Evolutionary conservation across 345 rosid species (phyloP).

Genomic region (Eucalyptus albens): DNA sequence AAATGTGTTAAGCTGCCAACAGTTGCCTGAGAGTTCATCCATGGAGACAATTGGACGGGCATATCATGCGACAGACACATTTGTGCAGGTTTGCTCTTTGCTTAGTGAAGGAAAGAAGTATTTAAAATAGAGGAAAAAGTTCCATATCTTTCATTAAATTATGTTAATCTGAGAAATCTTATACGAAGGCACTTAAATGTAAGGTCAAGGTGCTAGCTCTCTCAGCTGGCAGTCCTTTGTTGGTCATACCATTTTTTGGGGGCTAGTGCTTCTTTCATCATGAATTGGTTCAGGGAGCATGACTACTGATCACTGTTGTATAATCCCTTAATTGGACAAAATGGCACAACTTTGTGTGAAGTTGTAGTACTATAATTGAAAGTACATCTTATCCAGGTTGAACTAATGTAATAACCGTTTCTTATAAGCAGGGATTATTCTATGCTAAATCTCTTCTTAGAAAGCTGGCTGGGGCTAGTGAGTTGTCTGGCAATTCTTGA

Average conservation of each 20-base stretch:
- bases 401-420: neutral
- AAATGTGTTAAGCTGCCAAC: conserved; percentile 66
- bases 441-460: conserved; percentile 77
- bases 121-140: neutral
- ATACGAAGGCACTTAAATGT: neutral
- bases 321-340: neutral
- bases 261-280: neutral
- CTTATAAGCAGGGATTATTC: conserved; percentile 54
- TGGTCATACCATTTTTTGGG: neutral
- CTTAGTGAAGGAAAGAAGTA: neutral
- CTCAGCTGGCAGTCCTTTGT: neutral
- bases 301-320: neutral
- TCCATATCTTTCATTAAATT: neutral
- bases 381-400: neutral
- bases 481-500: conserved; percentile 43
- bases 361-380: neutral
- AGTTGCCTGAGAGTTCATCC: conserved; percentile 78
- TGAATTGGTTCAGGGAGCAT: neutral
- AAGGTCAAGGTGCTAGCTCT: neutral
- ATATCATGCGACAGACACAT: conserved; percentile 83
- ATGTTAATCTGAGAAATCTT: neutral
- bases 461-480: conserved; percentile 60
- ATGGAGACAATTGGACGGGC: conserved; percentile 90
- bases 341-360: neutral
- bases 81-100: conserved; percentile 55